Percentiles rank a stretch among this genome's conserved stretches.
Conservation (phyloP, 139 green algal species). For the Deuterostichococcus epilithicus region DNA sequence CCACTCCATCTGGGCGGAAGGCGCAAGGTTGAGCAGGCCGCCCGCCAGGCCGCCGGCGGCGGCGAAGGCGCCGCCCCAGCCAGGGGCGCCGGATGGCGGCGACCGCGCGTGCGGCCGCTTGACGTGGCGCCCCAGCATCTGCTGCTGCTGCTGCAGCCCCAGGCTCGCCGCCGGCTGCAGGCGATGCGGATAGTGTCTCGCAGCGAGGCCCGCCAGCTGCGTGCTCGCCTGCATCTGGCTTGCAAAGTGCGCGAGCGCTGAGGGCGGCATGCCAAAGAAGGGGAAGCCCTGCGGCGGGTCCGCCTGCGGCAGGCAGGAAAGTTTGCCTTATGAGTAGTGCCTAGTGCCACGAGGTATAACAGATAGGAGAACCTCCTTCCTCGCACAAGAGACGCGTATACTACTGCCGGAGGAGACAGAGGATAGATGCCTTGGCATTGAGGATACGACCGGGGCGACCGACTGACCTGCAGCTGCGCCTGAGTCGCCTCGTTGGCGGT, state of each 20-base stretch:
- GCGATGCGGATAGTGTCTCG: no score
- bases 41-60: no score
- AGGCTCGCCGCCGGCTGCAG: background rate
- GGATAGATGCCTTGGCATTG: no score
- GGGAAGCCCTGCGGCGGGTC: constrained; percentile 64
- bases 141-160: constrained; percentile 8
- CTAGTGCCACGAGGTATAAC: background rate
- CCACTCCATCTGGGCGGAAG: constrained; percentile 19
- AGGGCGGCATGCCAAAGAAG: constrained; percentile 69
- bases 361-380: background rate
- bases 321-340: no score
- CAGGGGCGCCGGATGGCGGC: background rate
- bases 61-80: no score
- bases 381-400: no score
- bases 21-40: background rate
- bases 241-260: constrained; percentile 47
- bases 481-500: constrained; percentile 63
- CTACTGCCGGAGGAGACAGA: no score
- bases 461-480: constrained; percentile 61
- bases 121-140: background rate
- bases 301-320: constrained; percentile 40
- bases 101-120: background rate
- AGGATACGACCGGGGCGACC: no score
- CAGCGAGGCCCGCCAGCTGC: constrained; percentile 17
- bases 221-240: constrained; percentile 35